These are phyloP conservation scores for Cucurbitaria berberidis DNA, from an alignment of 2,329 filamentous ascomycete genomes.

Conservation along the genomic window DNA sequence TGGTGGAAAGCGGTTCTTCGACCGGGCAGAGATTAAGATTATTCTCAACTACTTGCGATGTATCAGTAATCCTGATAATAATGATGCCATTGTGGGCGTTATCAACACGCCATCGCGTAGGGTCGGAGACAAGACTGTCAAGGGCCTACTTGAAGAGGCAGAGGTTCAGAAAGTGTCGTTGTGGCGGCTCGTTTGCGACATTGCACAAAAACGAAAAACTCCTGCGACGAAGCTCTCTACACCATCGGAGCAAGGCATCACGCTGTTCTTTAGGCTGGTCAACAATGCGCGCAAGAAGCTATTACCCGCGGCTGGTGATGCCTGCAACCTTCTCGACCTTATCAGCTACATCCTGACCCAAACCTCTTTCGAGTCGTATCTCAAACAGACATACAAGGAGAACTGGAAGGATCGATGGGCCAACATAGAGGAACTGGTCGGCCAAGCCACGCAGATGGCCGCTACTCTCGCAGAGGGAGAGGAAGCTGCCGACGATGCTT, in stretches of 20 bases:
- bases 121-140: slow-evolving; percentile 80
- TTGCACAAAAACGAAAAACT: slow-evolving; percentile 59
- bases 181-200: slow-evolving; percentile 74
- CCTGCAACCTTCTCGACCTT: slow-evolving; percentile 53
- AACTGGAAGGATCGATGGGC: slow-evolving; percentile 74
- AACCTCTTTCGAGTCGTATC: slow-evolving; percentile 74
- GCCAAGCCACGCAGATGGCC: slow-evolving; percentile 75
- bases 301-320: slow-evolving; percentile 48
- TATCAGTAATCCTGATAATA: slow-evolving; percentile 83
- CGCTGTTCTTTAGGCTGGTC: slow-evolving; percentile 65
- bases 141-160: slow-evolving; percentile 76
- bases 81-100: slow-evolving; percentile 81
- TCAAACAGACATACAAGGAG: slow-evolving; percentile 73
- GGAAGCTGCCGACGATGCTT: slow-evolving; percentile 54
- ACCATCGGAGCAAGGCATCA: slow-evolving; percentile 63
- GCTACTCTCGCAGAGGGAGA: slow-evolving; percentile 52
- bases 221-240: slow-evolving; percentile 62
- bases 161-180: slow-evolving; percentile 71
- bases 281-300: slow-evolving; percentile 63
- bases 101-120: slow-evolving; percentile 84
- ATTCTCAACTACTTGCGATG: slow-evolving; percentile 87
- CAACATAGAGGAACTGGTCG: slow-evolving; percentile 88
- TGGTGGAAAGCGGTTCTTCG: slow-evolving; percentile 88
- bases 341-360: slow-evolving; percentile 67
- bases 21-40: slow-evolving; percentile 85